Evolutionary conservation across 2,329 filamentous ascomycete species (phyloP), one percentile per base, ranked within the genome.

Genomic region (Trichoderma afroharzianum): DNA sequence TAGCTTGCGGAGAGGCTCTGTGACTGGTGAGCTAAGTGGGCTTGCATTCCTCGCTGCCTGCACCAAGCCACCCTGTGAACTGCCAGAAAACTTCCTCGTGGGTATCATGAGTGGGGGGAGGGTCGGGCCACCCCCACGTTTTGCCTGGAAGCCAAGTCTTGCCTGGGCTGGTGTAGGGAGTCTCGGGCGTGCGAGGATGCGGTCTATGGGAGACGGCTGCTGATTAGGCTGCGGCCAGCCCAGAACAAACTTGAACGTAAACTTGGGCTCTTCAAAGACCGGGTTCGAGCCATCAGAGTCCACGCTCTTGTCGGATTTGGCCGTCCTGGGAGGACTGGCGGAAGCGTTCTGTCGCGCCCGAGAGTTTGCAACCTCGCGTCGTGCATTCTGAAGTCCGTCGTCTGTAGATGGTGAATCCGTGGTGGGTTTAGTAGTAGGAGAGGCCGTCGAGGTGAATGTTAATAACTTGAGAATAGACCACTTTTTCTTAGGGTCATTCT

Each of bases 241-340:
- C 2, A 94, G 85, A 11, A 91, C 89, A 77, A 95, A 95, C 73
- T 91, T 92, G 84, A 95, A 95, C 72, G 89, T 86, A 76, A 88
- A 93, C 74, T 86, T 83, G 78, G 86, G 82, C 78, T 87, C 82
- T 74, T 88, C 86, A 72, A 82, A 87, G 6, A 86, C 81, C 0
- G 88, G 88, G 2, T 86, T 83, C 9, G 87, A 89, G 15, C 84
- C 85, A n/a, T 84, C 83, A 18, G 87, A 88, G 32, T 86, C 87
- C 15, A 81, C 81, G 30, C 86, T 87, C 18, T 74, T 72, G 50
- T 79, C 76, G 53, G 78, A 72, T 18, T 79, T 76, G 1, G 78
- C 74, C 26, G 79, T 75, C 72, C 83, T 86, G 2, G 82, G 79
- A 7, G 84, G 81, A 3, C 80, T 78, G 2, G 78, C 74, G 6